Evolutionary conservation across 805 yeast genomes (phyloP).

Genomic region (Danielia reshetovae): DNA sequence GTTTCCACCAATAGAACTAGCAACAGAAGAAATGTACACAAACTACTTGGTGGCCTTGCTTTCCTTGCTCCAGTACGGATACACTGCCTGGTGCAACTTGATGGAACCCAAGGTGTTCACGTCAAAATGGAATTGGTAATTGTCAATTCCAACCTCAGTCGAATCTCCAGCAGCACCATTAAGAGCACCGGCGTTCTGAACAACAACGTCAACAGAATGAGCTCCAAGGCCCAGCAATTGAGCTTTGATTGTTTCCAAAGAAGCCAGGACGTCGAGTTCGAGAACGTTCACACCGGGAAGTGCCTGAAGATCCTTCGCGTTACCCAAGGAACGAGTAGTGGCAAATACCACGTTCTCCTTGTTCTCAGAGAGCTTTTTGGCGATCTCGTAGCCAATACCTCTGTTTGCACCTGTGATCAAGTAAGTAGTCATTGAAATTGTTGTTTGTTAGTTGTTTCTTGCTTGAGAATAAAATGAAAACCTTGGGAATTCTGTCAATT

Average conservation of each 20-base stretch:
- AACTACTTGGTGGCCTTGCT: constrained; percentile 16
- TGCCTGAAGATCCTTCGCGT: constrained; percentile 5
- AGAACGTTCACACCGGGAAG: neutral
- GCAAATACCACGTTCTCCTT: constrained; percentile 21
- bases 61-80: constrained; percentile 22
- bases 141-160: neutral
- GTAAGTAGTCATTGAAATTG: constrained; percentile 1
- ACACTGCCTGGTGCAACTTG: constrained; percentile 19
- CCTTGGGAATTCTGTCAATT: neutral
- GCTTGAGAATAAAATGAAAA: too few relatives aligned
- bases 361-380: constrained; percentile 19
- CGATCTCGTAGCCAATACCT: constrained; percentile 38
- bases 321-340: constrained; percentile 10
- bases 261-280: neutral
- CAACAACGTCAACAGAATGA: constrained; percentile 23
- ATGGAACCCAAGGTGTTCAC: constrained; percentile 32
- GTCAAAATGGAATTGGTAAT: constrained; percentile 7
- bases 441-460: too few relatives aligned
- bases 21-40: constrained; percentile 22
- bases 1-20: constrained; percentile 18
- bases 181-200: constrained; percentile 23
- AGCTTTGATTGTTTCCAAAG: neutral
- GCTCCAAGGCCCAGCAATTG: constrained; percentile 8
- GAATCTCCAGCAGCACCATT: too few relatives aligned
- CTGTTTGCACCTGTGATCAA: constrained; percentile 41